phyloP scores from a whole-genome alignment of 2,329 filamentous ascomycete genomes.

The Botrytis byssoidea region DNA sequence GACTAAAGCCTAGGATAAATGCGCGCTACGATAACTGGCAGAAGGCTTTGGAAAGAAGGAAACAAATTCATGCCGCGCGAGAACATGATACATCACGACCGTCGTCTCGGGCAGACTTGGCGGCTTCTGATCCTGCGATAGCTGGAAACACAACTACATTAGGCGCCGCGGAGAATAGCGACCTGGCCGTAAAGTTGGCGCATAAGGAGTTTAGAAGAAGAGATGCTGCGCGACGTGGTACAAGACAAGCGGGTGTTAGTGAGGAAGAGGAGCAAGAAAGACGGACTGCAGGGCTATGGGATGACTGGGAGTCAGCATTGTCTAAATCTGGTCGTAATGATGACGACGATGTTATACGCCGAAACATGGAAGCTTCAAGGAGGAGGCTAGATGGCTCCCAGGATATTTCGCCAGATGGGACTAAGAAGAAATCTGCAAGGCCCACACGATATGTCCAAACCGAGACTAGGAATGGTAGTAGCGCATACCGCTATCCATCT shows the following conservation, averaged over 20 bases:
- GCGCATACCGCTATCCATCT: slow-evolving; percentile 55
- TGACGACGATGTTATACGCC: slow-evolving; percentile 47
- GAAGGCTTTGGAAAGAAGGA: slow-evolving; percentile 47
- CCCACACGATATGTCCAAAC: slow-evolving; percentile 29
- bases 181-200: slow-evolving; percentile 74
- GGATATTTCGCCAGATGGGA: slow-evolving; percentile 29
- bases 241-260: slow-evolving; percentile 55
- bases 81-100: slow-evolving; percentile 22
- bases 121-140: slow-evolving; percentile 60
- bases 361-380: slow-evolving; percentile 51
- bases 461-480: slow-evolving; percentile 26
- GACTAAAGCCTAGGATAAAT: slow-evolving; percentile 75
- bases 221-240: slow-evolving; percentile 58
- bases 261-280: slow-evolving; percentile 57
- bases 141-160: slow-evolving; percentile 59
- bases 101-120: slow-evolving; percentile 32
- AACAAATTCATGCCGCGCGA: slow-evolving; percentile 27
- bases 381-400: slow-evolving; percentile 41
- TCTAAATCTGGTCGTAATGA: slow-evolving; percentile 37
- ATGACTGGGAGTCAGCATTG: slow-evolving; percentile 49
- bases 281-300: slow-evolving; percentile 53
- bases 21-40: slow-evolving; percentile 67
- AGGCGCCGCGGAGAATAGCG: slow-evolving; percentile 68
- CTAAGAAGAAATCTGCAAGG: slow-evolving; percentile 35
- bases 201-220: slow-evolving; percentile 68